phyloP scores from a whole-genome alignment of 2,329 filamentous ascomycete species.

The Tolypocladium cylindrosporum region DNA sequence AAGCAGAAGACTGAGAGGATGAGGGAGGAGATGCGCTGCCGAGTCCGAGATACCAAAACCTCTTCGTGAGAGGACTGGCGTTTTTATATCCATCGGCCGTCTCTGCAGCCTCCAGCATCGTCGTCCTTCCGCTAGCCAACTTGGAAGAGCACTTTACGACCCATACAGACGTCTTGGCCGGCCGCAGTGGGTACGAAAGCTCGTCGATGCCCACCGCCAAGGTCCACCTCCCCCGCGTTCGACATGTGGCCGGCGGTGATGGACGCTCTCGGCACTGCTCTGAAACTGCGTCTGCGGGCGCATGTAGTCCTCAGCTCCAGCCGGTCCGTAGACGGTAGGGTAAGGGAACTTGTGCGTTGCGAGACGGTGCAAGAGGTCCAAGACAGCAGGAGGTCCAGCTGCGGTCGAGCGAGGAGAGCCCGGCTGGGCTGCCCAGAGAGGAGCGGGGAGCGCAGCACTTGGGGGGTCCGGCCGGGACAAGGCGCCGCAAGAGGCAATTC shows the following conservation, averaged over 20 bases:
- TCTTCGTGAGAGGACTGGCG: neutral
- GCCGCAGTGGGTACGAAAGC: neutral
- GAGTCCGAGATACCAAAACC: neutral
- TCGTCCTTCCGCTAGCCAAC: neutral
- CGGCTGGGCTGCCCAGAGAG: neutral
- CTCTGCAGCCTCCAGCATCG: no score
- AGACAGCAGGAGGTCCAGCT: neutral
- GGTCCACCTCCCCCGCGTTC: neutral
- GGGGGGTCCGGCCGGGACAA: neutral
- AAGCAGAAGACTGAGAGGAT: neutral
- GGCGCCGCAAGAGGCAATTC: neutral
- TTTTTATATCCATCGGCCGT: neutral
- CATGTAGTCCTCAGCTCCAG: neutral
- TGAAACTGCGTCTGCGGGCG: neutral
- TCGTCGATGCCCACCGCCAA: neutral
- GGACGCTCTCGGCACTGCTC: neutral
- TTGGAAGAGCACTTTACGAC: neutral
- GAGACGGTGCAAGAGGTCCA: neutral
- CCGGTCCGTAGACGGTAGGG: neutral
- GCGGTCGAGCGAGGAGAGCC: no score
- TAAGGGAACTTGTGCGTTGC: neutral
- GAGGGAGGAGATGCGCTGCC: neutral
- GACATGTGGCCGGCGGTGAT: neutral
- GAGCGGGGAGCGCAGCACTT: neutral
- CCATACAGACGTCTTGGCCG: neutral